These are phyloP conservation scores for Phytophthora tentaculata DNA, from an alignment of 352 stramenopile species.

Conservation along the genomic window DNA sequence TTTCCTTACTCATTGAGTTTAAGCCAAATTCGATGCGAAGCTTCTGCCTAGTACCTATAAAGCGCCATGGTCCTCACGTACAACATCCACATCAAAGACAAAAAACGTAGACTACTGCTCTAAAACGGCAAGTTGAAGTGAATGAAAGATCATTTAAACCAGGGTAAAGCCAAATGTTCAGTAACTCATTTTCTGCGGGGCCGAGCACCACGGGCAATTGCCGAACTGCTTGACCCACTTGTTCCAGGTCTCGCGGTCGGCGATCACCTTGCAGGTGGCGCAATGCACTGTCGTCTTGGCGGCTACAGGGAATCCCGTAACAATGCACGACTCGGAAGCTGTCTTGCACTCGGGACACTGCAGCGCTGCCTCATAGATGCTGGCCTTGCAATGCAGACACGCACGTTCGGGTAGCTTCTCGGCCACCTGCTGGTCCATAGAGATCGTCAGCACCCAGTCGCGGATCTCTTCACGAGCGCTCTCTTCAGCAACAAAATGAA, in stretches of 20 bases:
- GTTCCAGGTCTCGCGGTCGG: slow-evolving; percentile 88
- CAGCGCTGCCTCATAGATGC: slow-evolving; percentile 88
- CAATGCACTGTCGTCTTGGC: slow-evolving; percentile 90
- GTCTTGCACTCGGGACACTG: slow-evolving; percentile 83
- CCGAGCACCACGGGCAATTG: slow-evolving; percentile 79
- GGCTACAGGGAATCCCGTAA: slow-evolving; percentile 91
- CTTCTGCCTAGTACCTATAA: too few relatives aligned
- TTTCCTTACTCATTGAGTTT: slow-evolving; percentile 95
- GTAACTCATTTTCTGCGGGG: slow-evolving; percentile 89
- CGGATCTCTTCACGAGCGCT: slow-evolving; percentile 92
- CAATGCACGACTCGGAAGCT: slow-evolving; percentile 84
- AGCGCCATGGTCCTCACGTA: slow-evolving; percentile 25
- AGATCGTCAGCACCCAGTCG: slow-evolving; percentile 95
- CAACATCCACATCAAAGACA: slow-evolving; percentile 5
- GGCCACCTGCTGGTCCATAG: slow-evolving; percentile 95
- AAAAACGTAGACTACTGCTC: background rate
- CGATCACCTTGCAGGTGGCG: slow-evolving; percentile 88
- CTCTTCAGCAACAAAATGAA: slow-evolving; percentile 85
- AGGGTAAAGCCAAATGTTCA: slow-evolving; percentile 19
- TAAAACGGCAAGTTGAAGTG: slow-evolving; percentile 34
- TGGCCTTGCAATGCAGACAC: slow-evolving; percentile 79
- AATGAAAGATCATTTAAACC: slow-evolving; percentile 9
- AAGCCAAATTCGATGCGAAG: slow-evolving; percentile 74
- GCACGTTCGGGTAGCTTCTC: slow-evolving; percentile 86
- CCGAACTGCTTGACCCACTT: slow-evolving; percentile 91